Conservation (phyloP, 768 basidiomycete genomes). For the Suillus fuscotomentosus region DNA sequence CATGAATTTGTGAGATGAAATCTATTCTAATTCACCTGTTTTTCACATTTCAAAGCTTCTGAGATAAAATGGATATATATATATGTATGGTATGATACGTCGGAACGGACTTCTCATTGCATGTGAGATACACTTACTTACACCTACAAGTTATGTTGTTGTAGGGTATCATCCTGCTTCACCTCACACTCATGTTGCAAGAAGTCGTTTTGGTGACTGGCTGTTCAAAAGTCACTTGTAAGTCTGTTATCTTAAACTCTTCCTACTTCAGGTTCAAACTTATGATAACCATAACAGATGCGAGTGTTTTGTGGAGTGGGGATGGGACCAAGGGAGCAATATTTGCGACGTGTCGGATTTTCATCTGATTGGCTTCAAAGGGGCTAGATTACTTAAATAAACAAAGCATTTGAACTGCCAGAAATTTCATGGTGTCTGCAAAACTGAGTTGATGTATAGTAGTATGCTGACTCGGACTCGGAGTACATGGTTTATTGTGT, state of each 20-base stretch:
- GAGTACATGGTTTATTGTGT: too few relatives aligned
- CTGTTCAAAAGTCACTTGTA: slow-evolving; percentile 62
- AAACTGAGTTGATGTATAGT: too few relatives aligned
- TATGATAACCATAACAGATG: slow-evolving; percentile 25
- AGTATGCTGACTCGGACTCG: too few relatives aligned
- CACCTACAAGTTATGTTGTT: too few relatives aligned
- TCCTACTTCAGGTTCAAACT: not conserved
- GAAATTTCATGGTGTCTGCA: too few relatives aligned
- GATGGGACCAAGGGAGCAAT: too few relatives aligned
- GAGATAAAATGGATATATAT: not conserved
- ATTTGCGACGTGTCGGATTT: too few relatives aligned
- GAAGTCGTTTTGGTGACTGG: slow-evolving; percentile 72
- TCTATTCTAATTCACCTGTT: too few relatives aligned
- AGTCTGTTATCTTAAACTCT: slow-evolving; percentile 5
- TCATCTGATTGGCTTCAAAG: too few relatives aligned
- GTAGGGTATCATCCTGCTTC: not conserved
- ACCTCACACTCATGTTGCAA: not conserved
- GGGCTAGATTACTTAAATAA: too few relatives aligned
- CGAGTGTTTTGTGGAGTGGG: slow-evolving; percentile 61
- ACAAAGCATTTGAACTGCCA: too few relatives aligned
- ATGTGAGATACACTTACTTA: not conserved
- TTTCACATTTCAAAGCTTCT: not conserved
- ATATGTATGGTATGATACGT: not conserved
- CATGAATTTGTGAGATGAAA: not conserved
- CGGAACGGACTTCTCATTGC: not conserved